phyloP scores from a whole-genome alignment of 2,329 filamentous ascomycete species.

The Aspergillus tubingensis region DNA sequence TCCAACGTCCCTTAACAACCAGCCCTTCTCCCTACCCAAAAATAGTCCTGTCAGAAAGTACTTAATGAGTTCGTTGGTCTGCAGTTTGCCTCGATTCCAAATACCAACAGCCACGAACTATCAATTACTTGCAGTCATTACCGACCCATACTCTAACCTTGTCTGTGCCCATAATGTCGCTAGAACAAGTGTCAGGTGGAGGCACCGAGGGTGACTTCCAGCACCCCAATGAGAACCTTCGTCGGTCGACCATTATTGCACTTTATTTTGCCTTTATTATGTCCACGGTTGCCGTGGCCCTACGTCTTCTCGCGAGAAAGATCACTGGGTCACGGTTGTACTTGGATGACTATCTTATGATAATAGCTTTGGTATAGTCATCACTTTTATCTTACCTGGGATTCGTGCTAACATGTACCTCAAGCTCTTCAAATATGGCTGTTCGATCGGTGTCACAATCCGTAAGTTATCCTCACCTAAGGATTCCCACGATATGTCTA shows the following conservation, averaged over 20 bases:
- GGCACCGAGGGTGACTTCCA: slow-evolving; percentile 26
- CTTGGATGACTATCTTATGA: slow-evolving; percentile 34
- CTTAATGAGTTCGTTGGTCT: background rate
- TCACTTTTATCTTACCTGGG: background rate
- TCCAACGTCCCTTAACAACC: background rate
- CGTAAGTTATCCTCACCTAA: slow-evolving; percentile 21
- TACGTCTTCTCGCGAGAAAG: slow-evolving; percentile 29
- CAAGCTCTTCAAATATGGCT: slow-evolving; percentile 34
- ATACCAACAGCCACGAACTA: slow-evolving; percentile 21
- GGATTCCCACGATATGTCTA: background rate
- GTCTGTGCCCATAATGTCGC: slow-evolving; percentile 21
- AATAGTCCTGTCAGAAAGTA: background rate
- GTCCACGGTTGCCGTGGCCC: slow-evolving; percentile 28
- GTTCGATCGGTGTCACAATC: slow-evolving; percentile 28
- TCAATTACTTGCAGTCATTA: slow-evolving; percentile 6
- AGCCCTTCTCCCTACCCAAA: slow-evolving; percentile 1
- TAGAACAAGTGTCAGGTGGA: slow-evolving; percentile 11
- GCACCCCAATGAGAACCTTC: slow-evolving; percentile 28
- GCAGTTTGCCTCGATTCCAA: slow-evolving; percentile 24
- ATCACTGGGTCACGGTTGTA: slow-evolving; percentile 29
- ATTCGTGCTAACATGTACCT: background rate
- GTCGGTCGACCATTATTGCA: slow-evolving; percentile 25
- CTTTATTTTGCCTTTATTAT: slow-evolving; percentile 30
- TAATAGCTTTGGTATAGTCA: slow-evolving; percentile 29
- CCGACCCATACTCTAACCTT: slow-evolving; percentile 9